Conservation (phyloP, 169 alveolate genomes). For the Plasmodium vinckei region DNA sequence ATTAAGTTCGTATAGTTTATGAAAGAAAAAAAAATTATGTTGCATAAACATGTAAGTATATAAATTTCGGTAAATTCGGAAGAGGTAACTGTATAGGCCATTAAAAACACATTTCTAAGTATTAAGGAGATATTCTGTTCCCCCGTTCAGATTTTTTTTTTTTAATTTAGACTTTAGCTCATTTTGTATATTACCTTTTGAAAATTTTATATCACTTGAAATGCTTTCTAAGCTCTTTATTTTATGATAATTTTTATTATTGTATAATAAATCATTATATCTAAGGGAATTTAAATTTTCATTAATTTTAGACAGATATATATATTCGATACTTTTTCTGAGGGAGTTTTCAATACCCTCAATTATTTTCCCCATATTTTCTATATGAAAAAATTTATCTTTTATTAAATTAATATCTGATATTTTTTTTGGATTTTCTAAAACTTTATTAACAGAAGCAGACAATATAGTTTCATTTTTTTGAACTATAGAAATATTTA, state of each 20-base stretch:
- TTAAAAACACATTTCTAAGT: background rate
- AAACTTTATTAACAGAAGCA: slow-evolving; percentile 61
- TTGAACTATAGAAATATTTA: slow-evolving; percentile 28
- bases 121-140: slow-evolving; percentile 22
- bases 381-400: slow-evolving; percentile 57
- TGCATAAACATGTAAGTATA: background rate
- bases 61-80: no score
- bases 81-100: no score
- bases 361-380: slow-evolving; percentile 63
- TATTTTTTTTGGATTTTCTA: slow-evolving; percentile 55
- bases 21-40: background rate
- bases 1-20: no score
- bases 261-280: slow-evolving; percentile 8
- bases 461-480: slow-evolving; percentile 42
- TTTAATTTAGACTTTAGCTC: slow-evolving; percentile 31
- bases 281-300: slow-evolving; percentile 45
- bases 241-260: background rate
- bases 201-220: slow-evolving; percentile 10
- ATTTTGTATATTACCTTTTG: slow-evolving; percentile 25
- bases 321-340: slow-evolving; percentile 67
- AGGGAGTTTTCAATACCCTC: slow-evolving; percentile 62
- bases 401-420: slow-evolving; percentile 40
- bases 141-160: background rate
- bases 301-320: slow-evolving; percentile 33
- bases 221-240: slow-evolving; percentile 3